Evolutionary conservation across 1,139 yeast species (phyloP), one percentile per base, ranked within the genome.

Genomic region (Hansenula sp.): DNA sequence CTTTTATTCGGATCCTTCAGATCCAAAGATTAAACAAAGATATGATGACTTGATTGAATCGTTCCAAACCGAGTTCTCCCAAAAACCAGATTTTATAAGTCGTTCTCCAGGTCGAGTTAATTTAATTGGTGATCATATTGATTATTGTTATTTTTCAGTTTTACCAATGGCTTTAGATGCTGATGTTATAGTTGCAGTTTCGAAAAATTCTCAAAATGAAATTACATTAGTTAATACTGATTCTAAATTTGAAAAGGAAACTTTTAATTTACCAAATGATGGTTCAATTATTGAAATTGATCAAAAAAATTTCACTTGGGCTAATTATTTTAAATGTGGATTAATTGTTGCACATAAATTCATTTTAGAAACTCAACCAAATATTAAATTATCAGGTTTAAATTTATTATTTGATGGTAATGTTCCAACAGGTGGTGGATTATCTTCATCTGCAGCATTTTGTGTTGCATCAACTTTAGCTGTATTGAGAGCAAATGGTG

Each of bases 91-190:
- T 24, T 75, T 78, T 51, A 59, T 75, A 35, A 66, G 81, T 32
- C 69, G 89, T 44, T 75, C 86, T 16, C 90, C 90, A 4, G 90
- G 90, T 31, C 66, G 90, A 53, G 90, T 82, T 44, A 82, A 82
- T 58, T 64, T 82, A 47, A 79, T 82, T 46, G 90, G 90, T 31
- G 90, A 82, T 50, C 90, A 82, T 56, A 77, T 82, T 43, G 90
- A 82, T 62, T 82, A 82, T 57, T 75, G 79, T 46, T 72, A 73
- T 55, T 82, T 79, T 56, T 72, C 86, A 3, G 85, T 79, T 14
- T 68, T 82, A 51, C 90, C 90, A n/a, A 76, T 82, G 82, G 88
- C 90, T 9, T 77, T 82, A 36, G 83, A 79, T 42, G 72, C 69
- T 17, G 89, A 82, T 54, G 75, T 82, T 47, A 62, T 80, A 37